These are phyloP conservation scores for Plasmopara muralis DNA, from an alignment of 352 stramenopile species.

Conservation along the genomic window DNA sequence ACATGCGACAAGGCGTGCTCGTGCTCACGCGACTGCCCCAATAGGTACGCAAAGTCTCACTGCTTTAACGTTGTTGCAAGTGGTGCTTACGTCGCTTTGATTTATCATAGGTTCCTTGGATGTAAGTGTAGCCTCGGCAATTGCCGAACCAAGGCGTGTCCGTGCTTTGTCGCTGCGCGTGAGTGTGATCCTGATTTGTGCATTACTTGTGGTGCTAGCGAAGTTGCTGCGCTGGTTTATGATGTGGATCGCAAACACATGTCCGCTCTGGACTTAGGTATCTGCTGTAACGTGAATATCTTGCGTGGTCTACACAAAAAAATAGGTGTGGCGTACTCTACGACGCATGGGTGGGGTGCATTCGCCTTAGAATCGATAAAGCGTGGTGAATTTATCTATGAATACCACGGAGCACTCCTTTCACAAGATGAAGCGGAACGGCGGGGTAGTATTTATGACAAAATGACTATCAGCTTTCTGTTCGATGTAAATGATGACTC, in stretches of 20 bases:
- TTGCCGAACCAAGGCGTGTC: slow-evolving; percentile 54
- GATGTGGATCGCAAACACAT: slow-evolving; percentile 32
- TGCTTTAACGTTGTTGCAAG: background rate
- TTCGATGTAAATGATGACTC: slow-evolving; percentile 89
- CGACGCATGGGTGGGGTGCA: slow-evolving; percentile 55
- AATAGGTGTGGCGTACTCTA: slow-evolving; percentile 51
- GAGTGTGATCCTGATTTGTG: slow-evolving; percentile 61
- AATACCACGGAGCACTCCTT: slow-evolving; percentile 57
- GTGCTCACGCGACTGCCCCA: slow-evolving; percentile 69
- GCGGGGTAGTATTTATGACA: slow-evolving; percentile 81
- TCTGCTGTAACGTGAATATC: slow-evolving; percentile 68
- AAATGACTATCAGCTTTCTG: slow-evolving; percentile 81
- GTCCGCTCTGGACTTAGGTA: slow-evolving; percentile 41
- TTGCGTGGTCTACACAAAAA: slow-evolving; percentile 53
- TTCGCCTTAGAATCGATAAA: slow-evolving; percentile 60
- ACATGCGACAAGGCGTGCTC: slow-evolving; percentile 79
- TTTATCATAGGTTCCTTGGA: slow-evolving; percentile 31
- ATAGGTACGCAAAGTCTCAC: slow-evolving; percentile 32
- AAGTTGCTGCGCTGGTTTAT: slow-evolving; percentile 38
- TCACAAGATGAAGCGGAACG: slow-evolving; percentile 68
- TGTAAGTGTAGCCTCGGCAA: slow-evolving; percentile 52
- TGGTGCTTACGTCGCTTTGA: no score
- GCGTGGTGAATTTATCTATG: slow-evolving; percentile 61
- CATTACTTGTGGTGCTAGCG: slow-evolving; percentile 49
- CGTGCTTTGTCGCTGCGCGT: slow-evolving; percentile 49